phyloP scores from a whole-genome alignment of 345 rosid genomes.

The Citrus hindsii region DNA sequence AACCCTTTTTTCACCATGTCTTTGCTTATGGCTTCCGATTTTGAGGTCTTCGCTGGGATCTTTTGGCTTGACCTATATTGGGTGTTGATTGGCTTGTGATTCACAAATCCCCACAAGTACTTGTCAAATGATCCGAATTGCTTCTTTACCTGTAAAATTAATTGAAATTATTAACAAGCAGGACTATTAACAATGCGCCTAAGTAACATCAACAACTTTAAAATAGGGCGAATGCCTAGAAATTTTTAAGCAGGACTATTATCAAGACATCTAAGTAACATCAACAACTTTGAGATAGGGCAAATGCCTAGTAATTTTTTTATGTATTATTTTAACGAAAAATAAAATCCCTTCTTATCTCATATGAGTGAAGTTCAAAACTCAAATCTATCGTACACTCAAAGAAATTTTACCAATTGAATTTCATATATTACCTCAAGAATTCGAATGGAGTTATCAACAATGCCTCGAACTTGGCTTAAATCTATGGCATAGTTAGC shows the following conservation, averaged over 20 bases:
- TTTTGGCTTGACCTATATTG: slow-evolving; percentile 50
- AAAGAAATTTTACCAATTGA: no score
- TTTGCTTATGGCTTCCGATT: slow-evolving; percentile 65
- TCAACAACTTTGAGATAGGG: neutral
- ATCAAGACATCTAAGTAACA: neutral
- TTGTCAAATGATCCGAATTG: slow-evolving; percentile 52
- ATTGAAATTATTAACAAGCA: neutral
- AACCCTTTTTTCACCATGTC: slow-evolving; percentile 67
- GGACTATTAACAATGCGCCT: neutral
- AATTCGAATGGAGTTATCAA: slow-evolving; percentile 53
- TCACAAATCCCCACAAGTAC: slow-evolving; percentile 62
- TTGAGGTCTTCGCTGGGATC: slow-evolving; percentile 66
- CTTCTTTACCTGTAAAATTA: slow-evolving; percentile 36
- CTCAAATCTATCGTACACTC: no score
- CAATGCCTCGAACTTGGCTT: slow-evolving; percentile 52
- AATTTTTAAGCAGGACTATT: neutral
- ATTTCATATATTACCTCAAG: slow-evolving; percentile 31
- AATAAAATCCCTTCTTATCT: no score
- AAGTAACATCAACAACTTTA: neutral
- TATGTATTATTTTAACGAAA: no score
- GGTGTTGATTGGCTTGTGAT: slow-evolving; percentile 38
- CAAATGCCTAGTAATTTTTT: neutral
- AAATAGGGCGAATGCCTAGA: neutral
- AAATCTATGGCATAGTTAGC: slow-evolving; percentile 41
- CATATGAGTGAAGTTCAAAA: no score